These are phyloP conservation scores for Albugo candida DNA, from an alignment of 352 stramenopile genomes.

Conservation along the genomic window DNA sequence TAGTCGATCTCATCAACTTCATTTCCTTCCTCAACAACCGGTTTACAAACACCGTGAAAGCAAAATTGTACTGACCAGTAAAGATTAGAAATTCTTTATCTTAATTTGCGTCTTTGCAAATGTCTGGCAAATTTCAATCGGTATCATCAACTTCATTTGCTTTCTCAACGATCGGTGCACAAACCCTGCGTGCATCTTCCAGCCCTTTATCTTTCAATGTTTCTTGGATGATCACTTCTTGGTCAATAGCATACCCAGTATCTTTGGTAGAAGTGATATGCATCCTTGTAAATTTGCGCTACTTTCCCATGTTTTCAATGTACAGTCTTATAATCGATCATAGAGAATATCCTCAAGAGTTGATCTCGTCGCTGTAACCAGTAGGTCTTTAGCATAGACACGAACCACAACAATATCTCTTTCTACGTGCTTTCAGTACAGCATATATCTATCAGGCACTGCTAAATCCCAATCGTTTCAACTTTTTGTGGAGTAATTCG, in stretches of 20 bases:
- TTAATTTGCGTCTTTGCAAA: constrained; percentile 1
- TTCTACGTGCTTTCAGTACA: not conserved
- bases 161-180: constrained; percentile 5
- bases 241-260: constrained; percentile 6
- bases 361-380: not conserved
- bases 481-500: constrained; percentile 1
- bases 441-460: not conserved
- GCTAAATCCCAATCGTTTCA: not conserved
- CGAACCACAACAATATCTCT: not conserved
- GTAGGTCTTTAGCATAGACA: not conserved
- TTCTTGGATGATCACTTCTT: constrained; percentile 10
- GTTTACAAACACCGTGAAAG: constrained; percentile 6
- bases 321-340: not conserved
- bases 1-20: not conserved
- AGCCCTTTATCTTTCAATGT: constrained; percentile 8
- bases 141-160: not conserved
- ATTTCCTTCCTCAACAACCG: constrained; percentile 3
- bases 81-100: constrained; percentile 11
- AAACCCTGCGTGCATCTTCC: constrained; percentile 4
- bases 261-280: constrained; percentile 3
- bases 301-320: not conserved
- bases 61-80: constrained; percentile 17
- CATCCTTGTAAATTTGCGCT: constrained; percentile 8
- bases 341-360: not conserved
- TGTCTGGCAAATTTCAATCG: constrained; percentile 2